Evolutionary conservation across 2,329 filamentous ascomycete species (phyloP).

Genomic region (Shiraia sp.): DNA sequence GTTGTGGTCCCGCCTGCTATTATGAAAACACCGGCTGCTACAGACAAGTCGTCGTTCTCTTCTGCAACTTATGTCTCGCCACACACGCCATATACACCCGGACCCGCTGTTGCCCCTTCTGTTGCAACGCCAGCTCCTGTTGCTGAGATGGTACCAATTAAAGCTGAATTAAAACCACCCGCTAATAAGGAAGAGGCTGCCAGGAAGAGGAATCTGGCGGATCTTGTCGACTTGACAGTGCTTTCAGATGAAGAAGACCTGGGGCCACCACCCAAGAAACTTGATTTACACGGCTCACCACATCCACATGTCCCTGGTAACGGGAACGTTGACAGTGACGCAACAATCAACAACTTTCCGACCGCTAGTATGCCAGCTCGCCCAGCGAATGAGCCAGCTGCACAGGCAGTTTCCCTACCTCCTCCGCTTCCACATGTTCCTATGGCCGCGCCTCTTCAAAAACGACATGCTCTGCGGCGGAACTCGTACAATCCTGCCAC

Average conservation of each 20-base stretch:
- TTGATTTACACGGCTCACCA: constrained; percentile 16
- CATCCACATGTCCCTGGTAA: constrained; percentile 10
- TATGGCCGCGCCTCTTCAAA: constrained; percentile 53
- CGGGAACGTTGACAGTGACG: constrained; percentile 17
- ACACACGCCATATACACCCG: constrained; percentile 17
- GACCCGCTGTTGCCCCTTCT: constrained; percentile 14
- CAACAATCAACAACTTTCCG: constrained; percentile 27
- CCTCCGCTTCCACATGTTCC: constrained; percentile 16
- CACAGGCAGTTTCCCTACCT: constrained; percentile 8
- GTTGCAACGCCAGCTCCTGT: constrained; percentile 26
- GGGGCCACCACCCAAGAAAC: constrained; percentile 42
- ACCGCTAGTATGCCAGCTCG: constrained; percentile 15
- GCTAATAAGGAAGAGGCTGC: constrained; percentile 59
- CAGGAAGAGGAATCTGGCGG: constrained; percentile 58
- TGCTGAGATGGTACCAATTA: constrained; percentile 38
- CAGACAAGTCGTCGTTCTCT: constrained; percentile 16
- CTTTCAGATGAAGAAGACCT: constrained; percentile 51
- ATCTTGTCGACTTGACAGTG: constrained; percentile 57
- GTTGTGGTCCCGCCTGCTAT: constrained; percentile 24
- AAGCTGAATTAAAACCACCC: constrained; percentile 36
- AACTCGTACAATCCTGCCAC: constrained; percentile 63
- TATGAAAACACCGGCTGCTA: constrained; percentile 22
- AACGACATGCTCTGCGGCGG: constrained; percentile 52
- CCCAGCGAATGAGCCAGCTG: constrained; percentile 9
- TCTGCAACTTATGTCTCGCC: constrained; percentile 19